A percentile compares a stretch with the other conserved stretches of the same genome.
phyloP scores from a whole-genome alignment of 441 rosid species.

The Hura crepitans region DNA sequence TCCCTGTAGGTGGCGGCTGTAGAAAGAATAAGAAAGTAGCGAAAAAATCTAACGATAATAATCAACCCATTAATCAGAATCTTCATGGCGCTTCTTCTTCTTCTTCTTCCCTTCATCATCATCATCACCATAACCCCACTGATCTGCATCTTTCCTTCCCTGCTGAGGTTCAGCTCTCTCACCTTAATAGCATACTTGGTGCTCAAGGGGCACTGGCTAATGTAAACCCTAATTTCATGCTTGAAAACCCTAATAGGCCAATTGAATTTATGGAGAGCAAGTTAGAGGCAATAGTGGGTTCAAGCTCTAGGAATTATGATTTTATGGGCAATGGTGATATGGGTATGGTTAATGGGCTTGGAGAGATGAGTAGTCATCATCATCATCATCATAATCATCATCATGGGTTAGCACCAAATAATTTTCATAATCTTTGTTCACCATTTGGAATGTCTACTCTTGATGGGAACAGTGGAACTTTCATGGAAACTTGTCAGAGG shows the following conservation, averaged over 20 bases:
- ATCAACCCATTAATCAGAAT: slow-evolving; percentile 23
- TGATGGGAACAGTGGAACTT: slow-evolving; percentile 39
- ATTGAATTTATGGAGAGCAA: slow-evolving; percentile 72
- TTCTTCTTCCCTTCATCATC: slow-evolving; percentile 12
- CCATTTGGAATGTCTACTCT: slow-evolving; percentile 39
- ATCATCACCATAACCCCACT: slow-evolving; percentile 43
- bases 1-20: slow-evolving; percentile 96
- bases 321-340: slow-evolving; percentile 58
- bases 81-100: slow-evolving; percentile 41
- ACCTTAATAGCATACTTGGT: slow-evolving; percentile 42
- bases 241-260: slow-evolving; percentile 47
- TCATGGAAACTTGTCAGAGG: slow-evolving; percentile 59
- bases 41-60: slow-evolving; percentile 36
- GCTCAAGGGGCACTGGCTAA: slow-evolving; percentile 34
- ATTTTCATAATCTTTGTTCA: slow-evolving; percentile 33
- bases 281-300: slow-evolving; percentile 50
- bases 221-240: slow-evolving; percentile 40
- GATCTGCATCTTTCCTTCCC: slow-evolving; percentile 61
- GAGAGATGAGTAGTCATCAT: slow-evolving; percentile 35
- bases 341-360: slow-evolving; percentile 44
- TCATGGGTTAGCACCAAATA: slow-evolving; percentile 31
- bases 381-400: slow-evolving; percentile 24
- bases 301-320: slow-evolving; percentile 48
- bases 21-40: slow-evolving; percentile 72
- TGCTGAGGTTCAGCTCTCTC: slow-evolving; percentile 49